Evolutionary conservation across 805 yeast species (phyloP), one percentile per base, ranked within the genome.

Genomic region (Debaryomyces prosopidis): DNA sequence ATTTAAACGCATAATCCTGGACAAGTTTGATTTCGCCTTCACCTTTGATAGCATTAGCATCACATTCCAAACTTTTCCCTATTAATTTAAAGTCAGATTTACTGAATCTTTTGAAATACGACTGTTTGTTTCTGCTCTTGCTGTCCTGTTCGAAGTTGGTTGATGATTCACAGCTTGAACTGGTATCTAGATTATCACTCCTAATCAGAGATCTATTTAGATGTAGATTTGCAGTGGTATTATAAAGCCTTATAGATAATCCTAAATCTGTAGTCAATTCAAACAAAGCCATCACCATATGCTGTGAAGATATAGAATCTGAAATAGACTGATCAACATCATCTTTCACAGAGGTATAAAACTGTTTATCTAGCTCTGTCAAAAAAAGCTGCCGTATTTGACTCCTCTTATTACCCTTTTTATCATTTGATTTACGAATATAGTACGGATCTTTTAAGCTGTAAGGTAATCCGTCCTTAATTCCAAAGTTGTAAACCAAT

Each of bases 401-500:
- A 8, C 39, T 36, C 5, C 30, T 31, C 2, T 35, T 36, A 12
- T 42, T 40, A 16, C 43, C 42, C 4, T 4, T 17, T 27, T 27
- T 8, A n/a, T 38, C 19, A 15, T 10, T 26, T 9, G 20, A 8
- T 26, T 51, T 49, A 26, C 50, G 37, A 14, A 62, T 41, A 36
- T 41, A 59, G 46, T 63, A 66, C 2, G 73, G 73, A 46, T 68
- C 69, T 32, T 54, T 43, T 16, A 66, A 50, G 45, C 64, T 58
- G 50, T 49, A 58, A 0, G 75, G 71, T 3, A 40, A 48, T 2
- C 53, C 61, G 23, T 63, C 53, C 9, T 49, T 48, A 12, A 57
- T 27, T 0, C 68, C 75, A 49, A 71, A 68, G 2, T 62, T 62
- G 46, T 57, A 68, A 16, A 64, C 53, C 19, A 69, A 49, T n/a